phyloP scores from a whole-genome alignment of 2,329 filamentous ascomycete genomes.

The Colletotrichum nymphaeae region DNA sequence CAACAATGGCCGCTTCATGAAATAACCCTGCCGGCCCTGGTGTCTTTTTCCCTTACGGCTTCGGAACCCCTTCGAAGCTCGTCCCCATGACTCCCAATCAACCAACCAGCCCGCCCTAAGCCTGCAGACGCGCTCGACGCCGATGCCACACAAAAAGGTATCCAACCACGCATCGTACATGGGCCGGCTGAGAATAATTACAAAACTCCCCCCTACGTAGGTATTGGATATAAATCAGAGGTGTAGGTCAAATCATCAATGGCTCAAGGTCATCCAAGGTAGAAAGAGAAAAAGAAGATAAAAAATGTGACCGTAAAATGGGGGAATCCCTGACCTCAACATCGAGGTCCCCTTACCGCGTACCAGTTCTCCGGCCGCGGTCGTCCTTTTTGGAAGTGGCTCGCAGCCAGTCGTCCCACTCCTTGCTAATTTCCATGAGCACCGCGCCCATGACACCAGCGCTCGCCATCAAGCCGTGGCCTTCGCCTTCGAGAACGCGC shows the following conservation, averaged over 20 bases:
- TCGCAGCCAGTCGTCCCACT: conserved; percentile 90
- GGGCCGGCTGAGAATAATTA: conserved; percentile 3
- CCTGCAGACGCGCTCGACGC: conserved; percentile 16
- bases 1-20: neutral
- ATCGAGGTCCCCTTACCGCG: conserved; percentile 1
- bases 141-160: conserved; percentile 16
- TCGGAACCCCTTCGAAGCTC: conserved; percentile 18
- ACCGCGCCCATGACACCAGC: conserved; percentile 93
- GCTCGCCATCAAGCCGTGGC: conserved; percentile 95
- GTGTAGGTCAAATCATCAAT: conserved; percentile 7
- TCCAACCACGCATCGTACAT: conserved; percentile 15
- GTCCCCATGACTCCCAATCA: neutral
- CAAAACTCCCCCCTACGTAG: neutral
- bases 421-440: conserved; percentile 92
- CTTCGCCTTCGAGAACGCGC: conserved; percentile 88
- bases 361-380: conserved; percentile 32
- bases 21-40: neutral
- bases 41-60: neutral
- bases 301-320: neutral
- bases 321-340: neutral
- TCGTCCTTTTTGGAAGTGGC: conserved; percentile 53
- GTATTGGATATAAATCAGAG: conserved; percentile 9
- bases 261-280: neutral
- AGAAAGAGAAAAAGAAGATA: neutral
- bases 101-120: neutral